Conservation (phyloP, 306 rosid genomes). For the Morella rubra region DNA sequence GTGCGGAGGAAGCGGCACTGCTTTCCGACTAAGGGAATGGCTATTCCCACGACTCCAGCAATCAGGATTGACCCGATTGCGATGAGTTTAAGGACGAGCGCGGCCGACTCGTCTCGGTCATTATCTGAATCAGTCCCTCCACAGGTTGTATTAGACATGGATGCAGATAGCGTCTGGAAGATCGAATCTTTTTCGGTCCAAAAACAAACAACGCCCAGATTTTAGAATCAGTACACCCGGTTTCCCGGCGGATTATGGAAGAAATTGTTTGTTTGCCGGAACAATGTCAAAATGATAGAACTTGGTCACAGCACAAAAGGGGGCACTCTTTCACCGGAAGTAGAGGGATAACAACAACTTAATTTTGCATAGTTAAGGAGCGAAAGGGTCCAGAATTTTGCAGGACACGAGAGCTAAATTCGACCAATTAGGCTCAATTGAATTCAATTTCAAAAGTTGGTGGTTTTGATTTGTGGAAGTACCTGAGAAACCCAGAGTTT, state of each 20-base stretch:
- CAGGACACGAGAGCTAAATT: background rate
- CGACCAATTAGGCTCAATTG: background rate
- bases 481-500: slow-evolving; percentile 50
- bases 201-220: slow-evolving; percentile 14
- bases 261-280: background rate
- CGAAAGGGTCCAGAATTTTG: background rate
- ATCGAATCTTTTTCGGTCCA: slow-evolving; percentile 32
- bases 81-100: slow-evolving; percentile 57
- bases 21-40: slow-evolving; percentile 65
- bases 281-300: background rate
- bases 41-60: slow-evolving; percentile 69
- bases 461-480: background rate
- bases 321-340: background rate
- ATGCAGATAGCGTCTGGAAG: slow-evolving; percentile 36
- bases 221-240: slow-evolving; percentile 25
- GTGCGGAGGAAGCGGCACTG: slow-evolving; percentile 59
- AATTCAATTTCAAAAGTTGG: background rate
- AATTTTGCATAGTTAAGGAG: background rate
- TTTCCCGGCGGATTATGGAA: background rate
- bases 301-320: background rate
- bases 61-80: slow-evolving; percentile 75
- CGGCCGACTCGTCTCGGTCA: slow-evolving; percentile 71
- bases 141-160: slow-evolving; percentile 59
- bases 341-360: background rate
- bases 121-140: slow-evolving; percentile 39